Evolutionary conservation across 345 rosid genomes (phyloP).

Genomic region (Kandelia obovata): DNA sequence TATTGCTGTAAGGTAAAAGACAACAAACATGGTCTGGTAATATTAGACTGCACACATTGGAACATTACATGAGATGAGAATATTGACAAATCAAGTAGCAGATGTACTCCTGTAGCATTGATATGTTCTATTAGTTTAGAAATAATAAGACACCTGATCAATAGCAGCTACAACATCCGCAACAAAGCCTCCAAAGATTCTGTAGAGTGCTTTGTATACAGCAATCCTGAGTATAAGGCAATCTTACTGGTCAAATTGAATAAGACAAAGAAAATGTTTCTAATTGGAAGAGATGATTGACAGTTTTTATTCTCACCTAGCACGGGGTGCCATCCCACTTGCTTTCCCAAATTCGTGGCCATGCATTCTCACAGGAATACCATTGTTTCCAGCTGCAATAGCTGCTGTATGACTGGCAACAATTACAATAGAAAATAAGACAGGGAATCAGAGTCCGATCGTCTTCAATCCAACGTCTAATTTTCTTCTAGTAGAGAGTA

Average conservation of each 20-base stretch:
- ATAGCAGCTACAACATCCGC: constrained; percentile 99
- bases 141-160: constrained; percentile 61
- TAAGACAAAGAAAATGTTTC: constrained; percentile 1
- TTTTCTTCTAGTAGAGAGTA: no score
- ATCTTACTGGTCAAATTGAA: constrained; percentile 7
- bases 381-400: constrained; percentile 98
- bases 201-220: constrained; percentile 89
- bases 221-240: constrained; percentile 58
- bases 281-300: background rate
- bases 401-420: constrained; percentile 89
- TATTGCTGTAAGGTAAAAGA: background rate
- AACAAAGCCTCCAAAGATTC: constrained; percentile 93
- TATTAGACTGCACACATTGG: background rate
- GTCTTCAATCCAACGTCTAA: background rate
- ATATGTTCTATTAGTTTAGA: background rate
- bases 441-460: constrained; percentile 19
- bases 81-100: constrained; percentile 1
- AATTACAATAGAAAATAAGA: constrained; percentile 16
- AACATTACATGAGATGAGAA: background rate
- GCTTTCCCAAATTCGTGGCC: constrained; percentile 99
- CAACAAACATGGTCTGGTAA: background rate
- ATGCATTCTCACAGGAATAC: constrained; percentile 82
- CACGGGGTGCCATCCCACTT: constrained; percentile 99
- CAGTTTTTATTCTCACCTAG: constrained; percentile 52
- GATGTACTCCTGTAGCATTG: background rate